A percentile compares a stretch with the other conserved stretches of the same genome.
phyloP scores from a whole-genome alignment of 441 rosid species.

The Pelargonium citronellum region DNA sequence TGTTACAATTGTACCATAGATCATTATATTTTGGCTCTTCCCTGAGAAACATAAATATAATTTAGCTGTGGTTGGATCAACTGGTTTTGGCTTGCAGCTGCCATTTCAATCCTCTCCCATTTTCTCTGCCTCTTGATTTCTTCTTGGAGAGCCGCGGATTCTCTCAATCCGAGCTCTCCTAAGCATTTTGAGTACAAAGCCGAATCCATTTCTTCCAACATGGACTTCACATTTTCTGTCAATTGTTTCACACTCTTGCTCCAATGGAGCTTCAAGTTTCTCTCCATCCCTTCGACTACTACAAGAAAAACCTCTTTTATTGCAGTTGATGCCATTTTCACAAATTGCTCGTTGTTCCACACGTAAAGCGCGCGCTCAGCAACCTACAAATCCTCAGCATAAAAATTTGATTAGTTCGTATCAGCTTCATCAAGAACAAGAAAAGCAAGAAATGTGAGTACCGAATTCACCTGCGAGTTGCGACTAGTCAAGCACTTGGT shows the following conservation, averaged over 20 bases:
- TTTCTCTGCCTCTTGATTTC: constrained; percentile 32
- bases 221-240: constrained; percentile 42
- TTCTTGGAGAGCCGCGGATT: constrained; percentile 29
- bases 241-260: constrained; percentile 49
- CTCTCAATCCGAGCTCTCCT: constrained; percentile 23
- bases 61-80: constrained; percentile 14
- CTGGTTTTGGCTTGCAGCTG: constrained; percentile 30
- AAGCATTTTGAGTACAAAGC: constrained; percentile 34
- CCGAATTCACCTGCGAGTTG: constrained; percentile 46
- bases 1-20: background rate
- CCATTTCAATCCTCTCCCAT: constrained; percentile 43
- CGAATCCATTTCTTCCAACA: constrained; percentile 52
- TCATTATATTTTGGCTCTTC: background rate
- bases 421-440: background rate
- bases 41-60: constrained; percentile 20
- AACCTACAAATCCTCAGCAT: constrained; percentile 43
- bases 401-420: no score
- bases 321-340: constrained; percentile 45
- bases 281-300: constrained; percentile 51
- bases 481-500: constrained; percentile 46
- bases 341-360: constrained; percentile 77
- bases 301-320: constrained; percentile 48
- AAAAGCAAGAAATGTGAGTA: background rate
- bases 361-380: constrained; percentile 83
- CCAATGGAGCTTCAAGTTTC: constrained; percentile 54